These are phyloP conservation scores for Botrytis porri DNA, from an alignment of 2,329 filamentous ascomycete genomes.

Conservation along the genomic window DNA sequence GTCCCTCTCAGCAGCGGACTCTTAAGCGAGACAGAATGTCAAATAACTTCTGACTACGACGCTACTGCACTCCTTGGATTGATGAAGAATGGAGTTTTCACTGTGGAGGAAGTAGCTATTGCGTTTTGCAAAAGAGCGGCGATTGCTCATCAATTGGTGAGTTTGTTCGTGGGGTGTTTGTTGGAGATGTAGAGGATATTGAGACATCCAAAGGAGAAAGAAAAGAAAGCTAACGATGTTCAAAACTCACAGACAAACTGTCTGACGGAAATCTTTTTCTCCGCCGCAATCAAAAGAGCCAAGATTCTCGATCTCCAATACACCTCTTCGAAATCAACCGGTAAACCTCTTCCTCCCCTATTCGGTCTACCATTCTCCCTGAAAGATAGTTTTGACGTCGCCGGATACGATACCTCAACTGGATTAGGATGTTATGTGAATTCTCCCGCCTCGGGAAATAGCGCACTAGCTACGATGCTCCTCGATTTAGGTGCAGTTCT, in stretches of 20 bases:
- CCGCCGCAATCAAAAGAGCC: constrained; percentile 34
- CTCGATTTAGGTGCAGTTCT: constrained; percentile 67
- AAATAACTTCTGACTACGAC: constrained; percentile 33
- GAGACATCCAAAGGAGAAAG: not conserved
- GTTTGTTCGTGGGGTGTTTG: not conserved
- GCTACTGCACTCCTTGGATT: constrained; percentile 28
- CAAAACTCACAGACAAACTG: constrained; percentile 25
- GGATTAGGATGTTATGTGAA: constrained; percentile 76
- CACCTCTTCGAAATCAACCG: constrained; percentile 28
- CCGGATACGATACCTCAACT: constrained; percentile 44
- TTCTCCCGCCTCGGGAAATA: constrained; percentile 64
- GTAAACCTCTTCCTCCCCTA: constrained; percentile 40
- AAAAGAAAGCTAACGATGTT: not conserved
- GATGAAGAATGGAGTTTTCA: constrained; percentile 25
- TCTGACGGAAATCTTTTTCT: constrained; percentile 47
- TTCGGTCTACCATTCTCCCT: constrained; percentile 1
- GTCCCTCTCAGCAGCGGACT: not conserved
- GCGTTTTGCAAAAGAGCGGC: constrained; percentile 50
- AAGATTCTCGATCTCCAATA: constrained; percentile 45
- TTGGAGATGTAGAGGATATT: not conserved
- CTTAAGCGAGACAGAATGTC: not conserved
- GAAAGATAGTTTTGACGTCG: constrained; percentile 70
- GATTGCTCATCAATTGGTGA: constrained; percentile 43
- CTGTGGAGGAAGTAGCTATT: constrained; percentile 39
- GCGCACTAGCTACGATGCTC: constrained; percentile 66